These are phyloP conservation scores for Pelargonium cotyledonis DNA, from an alignment of 441 rosid species.

Conservation along the genomic window DNA sequence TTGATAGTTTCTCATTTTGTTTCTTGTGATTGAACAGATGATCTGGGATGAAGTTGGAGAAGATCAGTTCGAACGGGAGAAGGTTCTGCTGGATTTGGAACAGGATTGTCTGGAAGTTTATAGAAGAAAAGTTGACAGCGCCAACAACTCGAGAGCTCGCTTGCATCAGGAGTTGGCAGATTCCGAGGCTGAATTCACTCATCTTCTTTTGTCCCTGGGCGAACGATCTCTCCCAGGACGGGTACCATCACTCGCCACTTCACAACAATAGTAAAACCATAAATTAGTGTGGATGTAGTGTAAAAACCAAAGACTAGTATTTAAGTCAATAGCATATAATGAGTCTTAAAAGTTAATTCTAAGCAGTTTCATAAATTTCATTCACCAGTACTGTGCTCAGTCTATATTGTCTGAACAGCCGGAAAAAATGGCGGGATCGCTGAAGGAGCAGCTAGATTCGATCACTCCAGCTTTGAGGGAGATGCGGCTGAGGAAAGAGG, in stretches of 20 bases:
- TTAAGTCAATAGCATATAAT: neutral
- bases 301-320: neutral
- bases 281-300: neutral
- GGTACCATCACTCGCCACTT: constrained; percentile 33
- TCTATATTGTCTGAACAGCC: constrained; percentile 44
- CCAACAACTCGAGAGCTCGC: constrained; percentile 87
- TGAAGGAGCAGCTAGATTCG: constrained; percentile 83
- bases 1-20: constrained; percentile 12
- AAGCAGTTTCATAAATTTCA: neutral
- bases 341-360: neutral
- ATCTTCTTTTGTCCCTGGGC: constrained; percentile 87
- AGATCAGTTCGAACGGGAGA: constrained; percentile 69
- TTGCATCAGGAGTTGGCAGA: constrained; percentile 94
- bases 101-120: constrained; percentile 89
- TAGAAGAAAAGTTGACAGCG: constrained; percentile 94
- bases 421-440: constrained; percentile 75
- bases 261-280: neutral
- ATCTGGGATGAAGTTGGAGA: constrained; percentile 99
- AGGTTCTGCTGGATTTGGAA: constrained; percentile 76
- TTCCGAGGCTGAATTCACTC: constrained; percentile 96
- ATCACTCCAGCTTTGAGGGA: constrained; percentile 83
- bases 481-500: constrained; percentile 81
- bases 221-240: constrained; percentile 94
- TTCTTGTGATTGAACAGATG: constrained; percentile 44
- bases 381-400: constrained; percentile 8